Conservation (phyloP, 495 filamentous ascomycete species). For the Apodospora peruviana region DNA sequence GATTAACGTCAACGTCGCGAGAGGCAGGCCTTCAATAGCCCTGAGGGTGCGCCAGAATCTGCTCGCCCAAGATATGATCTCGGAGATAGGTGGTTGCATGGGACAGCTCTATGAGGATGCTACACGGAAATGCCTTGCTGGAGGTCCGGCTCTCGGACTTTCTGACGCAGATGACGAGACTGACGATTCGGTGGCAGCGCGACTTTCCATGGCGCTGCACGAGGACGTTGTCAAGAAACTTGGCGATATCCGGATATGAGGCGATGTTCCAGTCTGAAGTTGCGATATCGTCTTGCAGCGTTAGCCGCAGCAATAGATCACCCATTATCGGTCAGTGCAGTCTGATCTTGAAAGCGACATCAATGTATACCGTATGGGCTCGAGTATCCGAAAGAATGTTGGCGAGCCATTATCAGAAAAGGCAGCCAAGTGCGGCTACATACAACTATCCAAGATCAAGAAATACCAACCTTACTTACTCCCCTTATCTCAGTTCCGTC, state of each 20-base stretch:
- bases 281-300: too few species aligned
- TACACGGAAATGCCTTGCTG: slow-evolving; percentile 25
- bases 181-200: slow-evolving; percentile 24
- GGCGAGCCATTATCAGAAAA: too few species aligned
- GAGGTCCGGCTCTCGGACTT: slow-evolving; percentile 23
- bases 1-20: slow-evolving; percentile 25
- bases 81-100: slow-evolving; percentile 28
- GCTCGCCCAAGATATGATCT: slow-evolving; percentile 18
- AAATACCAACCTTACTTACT: too few species aligned
- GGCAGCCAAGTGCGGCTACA: too few species aligned
- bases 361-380: too few species aligned
- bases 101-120: slow-evolving; percentile 28
- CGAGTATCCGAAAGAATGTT: too few species aligned
- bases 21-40: slow-evolving; percentile 21
- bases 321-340: too few species aligned
- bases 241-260: slow-evolving; percentile 27
- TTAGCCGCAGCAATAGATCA: too few species aligned
- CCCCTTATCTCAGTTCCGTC: too few species aligned
- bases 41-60: slow-evolving; percentile 22
- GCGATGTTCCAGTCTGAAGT: too few species aligned
- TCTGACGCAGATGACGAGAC: slow-evolving; percentile 28
- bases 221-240: slow-evolving; percentile 33
- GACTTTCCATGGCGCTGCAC: slow-evolving; percentile 27
- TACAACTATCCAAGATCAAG: too few species aligned
- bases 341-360: too few species aligned